phyloP scores from a whole-genome alignment of 1,139 yeast genomes.

The Kodamaea sp. region DNA sequence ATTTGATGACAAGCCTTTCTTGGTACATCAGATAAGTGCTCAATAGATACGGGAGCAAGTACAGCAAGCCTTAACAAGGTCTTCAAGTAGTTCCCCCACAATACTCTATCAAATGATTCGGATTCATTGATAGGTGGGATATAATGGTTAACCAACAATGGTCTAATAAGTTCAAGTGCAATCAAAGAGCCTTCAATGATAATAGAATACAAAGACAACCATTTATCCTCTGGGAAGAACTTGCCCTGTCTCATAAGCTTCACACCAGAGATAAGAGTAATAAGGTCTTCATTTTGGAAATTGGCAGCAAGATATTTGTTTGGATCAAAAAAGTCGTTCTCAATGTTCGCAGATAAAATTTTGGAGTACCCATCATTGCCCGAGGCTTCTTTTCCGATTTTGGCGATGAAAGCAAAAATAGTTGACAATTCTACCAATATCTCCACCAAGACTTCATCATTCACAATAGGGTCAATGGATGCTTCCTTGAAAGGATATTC shows the following conservation, averaged over 20 bases:
- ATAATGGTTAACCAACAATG: conserved; percentile 53
- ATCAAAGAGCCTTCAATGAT: conserved; percentile 61
- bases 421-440: conserved; percentile 68
- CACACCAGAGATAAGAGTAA: conserved; percentile 54
- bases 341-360: conserved; percentile 29
- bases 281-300: conserved; percentile 44
- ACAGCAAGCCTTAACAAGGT: conserved; percentile 56
- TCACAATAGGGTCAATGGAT: conserved; percentile 75
- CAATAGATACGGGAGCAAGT: conserved; percentile 59
- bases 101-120: conserved; percentile 50
- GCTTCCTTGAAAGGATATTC: conserved; percentile 63
- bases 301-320: conserved; percentile 34
- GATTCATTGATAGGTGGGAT: conserved; percentile 55
- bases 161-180: conserved; percentile 58
- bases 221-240: conserved; percentile 65
- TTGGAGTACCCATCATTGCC: conserved; percentile 45
- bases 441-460: conserved; percentile 72
- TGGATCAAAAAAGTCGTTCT: conserved; percentile 36
- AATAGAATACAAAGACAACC: conserved; percentile 68
- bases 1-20: conserved; percentile 68
- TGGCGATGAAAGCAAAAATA: conserved; percentile 58
- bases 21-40: conserved; percentile 70
- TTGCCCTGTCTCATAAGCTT: conserved; percentile 58
- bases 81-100: conserved; percentile 69
- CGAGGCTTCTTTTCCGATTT: conserved; percentile 48